Evolutionary conservation across 495 filamentous ascomycete species (phyloP), one percentile per base, ranked within the genome.

Genomic region (Penicillium psychrofluorescens): DNA sequence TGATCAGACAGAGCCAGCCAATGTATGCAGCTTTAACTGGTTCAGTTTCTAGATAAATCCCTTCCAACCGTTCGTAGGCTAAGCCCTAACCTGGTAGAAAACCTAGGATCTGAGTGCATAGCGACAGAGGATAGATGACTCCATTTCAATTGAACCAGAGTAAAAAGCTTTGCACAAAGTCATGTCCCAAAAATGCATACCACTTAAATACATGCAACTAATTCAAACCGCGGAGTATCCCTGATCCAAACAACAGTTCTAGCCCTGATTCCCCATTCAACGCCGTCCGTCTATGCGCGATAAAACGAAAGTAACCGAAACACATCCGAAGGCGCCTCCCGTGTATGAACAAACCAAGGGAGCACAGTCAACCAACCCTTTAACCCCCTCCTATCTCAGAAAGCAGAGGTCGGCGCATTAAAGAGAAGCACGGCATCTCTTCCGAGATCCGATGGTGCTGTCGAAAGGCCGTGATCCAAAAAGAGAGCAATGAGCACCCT

Each of bases 381-480:
- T 29, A 12, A 27, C 35, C 22, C n/a, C 29, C 33, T 31, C 10
- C 13, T 33, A 40, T 7, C 28, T 11, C 31, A 30, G 0, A 8
- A 35, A 10, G 10, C 29, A 2, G 11, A 13, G 3, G 38, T 15
- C 12, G 7, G 1, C 11, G 27, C 27, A 29, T 47, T 36, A 61
- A 46, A 55, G 31, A 15, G 60, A 63, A 13, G 46, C 44, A 10
- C 56, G 53, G 16, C 58, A 50, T 33, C 48, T 47, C 40, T 59
- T 59, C 11, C 29, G 30, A 2, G 16, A 12, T 3, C 38, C 32
- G 33, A 3, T 22, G 22, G 22, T 6, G 4, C 22, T 22, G 35
- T 11, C 10, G 7, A 16, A 9, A 9, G n/a, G 6, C 1, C 35
- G 4, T 16, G 31, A 8, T 29, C 9, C 29, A 35, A 40, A 39